Percentiles rank a stretch among this genome's conserved stretches.
These are phyloP conservation scores for Gigaspora rosea DNA, from an alignment of 192 early-diverging fungal species.

Conservation along the genomic window DNA sequence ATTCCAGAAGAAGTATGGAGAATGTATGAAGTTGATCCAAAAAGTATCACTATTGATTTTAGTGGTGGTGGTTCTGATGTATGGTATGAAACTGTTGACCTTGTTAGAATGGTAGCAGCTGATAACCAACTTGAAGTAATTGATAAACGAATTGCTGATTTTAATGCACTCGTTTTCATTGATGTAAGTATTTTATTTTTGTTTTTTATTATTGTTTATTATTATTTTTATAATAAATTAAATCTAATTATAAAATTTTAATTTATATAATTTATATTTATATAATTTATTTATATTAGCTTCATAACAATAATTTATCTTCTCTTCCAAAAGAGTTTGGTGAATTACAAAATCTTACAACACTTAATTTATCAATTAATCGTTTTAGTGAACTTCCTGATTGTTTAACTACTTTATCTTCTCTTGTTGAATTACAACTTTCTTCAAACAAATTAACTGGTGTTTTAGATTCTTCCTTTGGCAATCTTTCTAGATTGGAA, in stretches of 20 bases:
- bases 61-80: slow-evolving; percentile 31
- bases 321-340: slow-evolving; percentile 44
- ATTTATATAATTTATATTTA: neutral
- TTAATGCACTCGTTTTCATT: slow-evolving; percentile 44
- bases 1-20: slow-evolving; percentile 55
- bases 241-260: neutral
- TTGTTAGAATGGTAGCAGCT: slow-evolving; percentile 52
- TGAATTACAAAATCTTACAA: slow-evolving; percentile 37
- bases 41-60: slow-evolving; percentile 51
- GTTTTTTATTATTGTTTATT: neutral
- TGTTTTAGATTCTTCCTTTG: slow-evolving; percentile 36
- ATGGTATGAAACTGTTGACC: slow-evolving; percentile 57
- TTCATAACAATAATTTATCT: slow-evolving; percentile 51
- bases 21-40: slow-evolving; percentile 60
- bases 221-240: neutral
- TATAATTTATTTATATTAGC: slow-evolving; percentile 31
- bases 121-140: slow-evolving; percentile 52
- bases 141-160: slow-evolving; percentile 53
- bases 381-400: slow-evolving; percentile 43
- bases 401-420: slow-evolving; percentile 37
- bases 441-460: slow-evolving; percentile 44
- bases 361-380: slow-evolving; percentile 50
- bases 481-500: slow-evolving; percentile 39
- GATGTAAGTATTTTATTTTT: slow-evolving; percentile 48
- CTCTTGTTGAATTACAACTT: slow-evolving; percentile 42